phyloP scores from a whole-genome alignment of 192 early-diverging fungal species.

The Podila minutissima region DNA sequence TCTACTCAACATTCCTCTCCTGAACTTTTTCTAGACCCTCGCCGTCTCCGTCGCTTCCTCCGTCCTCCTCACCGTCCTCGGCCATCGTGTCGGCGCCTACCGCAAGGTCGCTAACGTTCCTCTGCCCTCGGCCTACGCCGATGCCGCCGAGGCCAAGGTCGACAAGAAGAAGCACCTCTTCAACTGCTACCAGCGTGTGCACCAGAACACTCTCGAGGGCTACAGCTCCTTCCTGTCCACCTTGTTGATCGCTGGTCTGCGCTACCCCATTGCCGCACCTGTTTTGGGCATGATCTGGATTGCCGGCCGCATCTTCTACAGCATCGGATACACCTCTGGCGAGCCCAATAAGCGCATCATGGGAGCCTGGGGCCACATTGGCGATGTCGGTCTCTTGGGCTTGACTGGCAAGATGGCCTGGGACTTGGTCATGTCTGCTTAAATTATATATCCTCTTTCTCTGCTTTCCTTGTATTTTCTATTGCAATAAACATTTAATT shows the following conservation, averaged over 20 bases:
- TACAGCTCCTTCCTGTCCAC: conserved; percentile 59
- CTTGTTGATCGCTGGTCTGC: conserved; percentile 61
- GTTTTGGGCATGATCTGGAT: conserved; percentile 64
- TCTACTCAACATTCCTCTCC: not conserved
- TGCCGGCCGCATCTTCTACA: conserved; percentile 58
- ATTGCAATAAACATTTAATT: too few relatives aligned
- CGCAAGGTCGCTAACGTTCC: conserved; percentile 70
- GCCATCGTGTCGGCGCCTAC: conserved; percentile 58
- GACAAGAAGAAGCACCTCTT: conserved; percentile 72
- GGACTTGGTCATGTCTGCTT: conserved; percentile 46
- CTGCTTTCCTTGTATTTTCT: conserved; percentile 2
- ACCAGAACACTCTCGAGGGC: conserved; percentile 77
- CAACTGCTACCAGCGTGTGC: conserved; percentile 76
- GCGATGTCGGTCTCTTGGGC: conserved; percentile 59
- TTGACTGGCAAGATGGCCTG: conserved; percentile 52
- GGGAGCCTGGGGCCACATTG: conserved; percentile 63
- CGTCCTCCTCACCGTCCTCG: conserved; percentile 56
- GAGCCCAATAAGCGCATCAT: conserved; percentile 64
- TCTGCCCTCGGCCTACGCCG: conserved; percentile 75
- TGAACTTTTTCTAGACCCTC: conserved; percentile 49
- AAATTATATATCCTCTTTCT: not conserved
- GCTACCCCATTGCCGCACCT: conserved; percentile 64
- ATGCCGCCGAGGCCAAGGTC: conserved; percentile 66
- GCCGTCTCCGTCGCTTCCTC: conserved; percentile 42
- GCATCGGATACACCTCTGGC: conserved; percentile 65